These are phyloP conservation scores for Anthostomella pinea DNA, from an alignment of 2,329 filamentous ascomycete species.

Conservation along the genomic window DNA sequence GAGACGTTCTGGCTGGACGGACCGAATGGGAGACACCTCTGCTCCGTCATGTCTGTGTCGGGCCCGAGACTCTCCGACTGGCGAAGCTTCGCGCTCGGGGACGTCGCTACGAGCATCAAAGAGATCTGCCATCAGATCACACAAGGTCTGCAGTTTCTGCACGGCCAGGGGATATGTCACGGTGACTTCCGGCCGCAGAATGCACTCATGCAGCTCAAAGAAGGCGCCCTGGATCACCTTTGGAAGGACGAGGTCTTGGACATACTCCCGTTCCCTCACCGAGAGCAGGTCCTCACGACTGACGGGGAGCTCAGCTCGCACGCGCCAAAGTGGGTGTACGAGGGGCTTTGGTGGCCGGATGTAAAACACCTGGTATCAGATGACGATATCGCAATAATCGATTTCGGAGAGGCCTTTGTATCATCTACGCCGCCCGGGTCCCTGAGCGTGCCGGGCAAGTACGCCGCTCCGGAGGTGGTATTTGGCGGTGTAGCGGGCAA, in stretches of 20 bases:
- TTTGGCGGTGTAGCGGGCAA: not conserved
- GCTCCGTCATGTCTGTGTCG: conserved; percentile 11
- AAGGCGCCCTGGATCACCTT: conserved; percentile 6
- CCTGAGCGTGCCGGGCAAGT: conserved; percentile 7
- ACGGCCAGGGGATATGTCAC: conserved; percentile 12
- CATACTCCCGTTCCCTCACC: no score
- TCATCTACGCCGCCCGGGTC: not conserved
- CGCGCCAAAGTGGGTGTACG: no score
- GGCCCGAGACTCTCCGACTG: conserved; percentile 8
- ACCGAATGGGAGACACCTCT: conserved; percentile 17
- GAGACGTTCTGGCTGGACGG: conserved; percentile 12
- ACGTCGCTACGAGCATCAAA: conserved; percentile 1
- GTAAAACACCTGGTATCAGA: no score
- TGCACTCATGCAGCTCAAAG: conserved; percentile 11
- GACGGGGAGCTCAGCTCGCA: no score
- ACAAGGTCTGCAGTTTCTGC: conserved; percentile 7
- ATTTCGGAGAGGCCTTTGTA: conserved; percentile 15
- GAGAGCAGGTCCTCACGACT: no score
- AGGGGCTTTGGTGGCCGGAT: no score
- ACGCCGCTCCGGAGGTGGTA: conserved; percentile 12
- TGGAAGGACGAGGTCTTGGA: conserved; percentile 4
- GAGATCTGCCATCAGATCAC: conserved; percentile 10
- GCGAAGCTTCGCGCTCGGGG: not conserved
- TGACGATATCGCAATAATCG: conserved; percentile 14
- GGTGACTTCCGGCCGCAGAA: conserved; percentile 14